Percentiles rank a stretch among this genome's conserved stretches.
Conservation (phyloP, 495 filamentous ascomycete species). For the Neurospora sublineolata region DNA sequence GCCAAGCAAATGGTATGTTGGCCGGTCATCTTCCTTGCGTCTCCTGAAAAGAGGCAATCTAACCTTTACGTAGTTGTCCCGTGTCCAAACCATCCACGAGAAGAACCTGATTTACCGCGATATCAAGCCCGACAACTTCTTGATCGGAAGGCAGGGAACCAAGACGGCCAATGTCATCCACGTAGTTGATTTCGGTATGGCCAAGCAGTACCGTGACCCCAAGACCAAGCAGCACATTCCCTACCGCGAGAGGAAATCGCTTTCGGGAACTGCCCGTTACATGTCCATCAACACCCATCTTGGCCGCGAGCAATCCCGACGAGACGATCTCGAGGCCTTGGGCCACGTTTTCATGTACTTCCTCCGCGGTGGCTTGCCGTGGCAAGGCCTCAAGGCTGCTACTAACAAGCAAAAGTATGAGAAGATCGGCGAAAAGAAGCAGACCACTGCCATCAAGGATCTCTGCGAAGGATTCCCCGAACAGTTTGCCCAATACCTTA, state of each 20-base stretch:
- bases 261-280: constrained; percentile 94
- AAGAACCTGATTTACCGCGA: constrained; percentile 99
- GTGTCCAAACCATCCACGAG: constrained; percentile 98
- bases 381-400: constrained; percentile 97
- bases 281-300: constrained; percentile 99
- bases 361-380: constrained; percentile 85
- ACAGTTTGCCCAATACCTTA: constrained; percentile 95
- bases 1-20: constrained; percentile 92
- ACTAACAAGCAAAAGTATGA: constrained; percentile 99
- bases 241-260: constrained; percentile 92
- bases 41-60: constrained; percentile 1
- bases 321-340: constrained; percentile 91
- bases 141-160: constrained; percentile 85
- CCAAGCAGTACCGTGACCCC: constrained; percentile 96
- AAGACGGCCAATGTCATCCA: constrained; percentile 97
- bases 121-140: constrained; percentile 99
- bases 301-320: constrained; percentile 87
- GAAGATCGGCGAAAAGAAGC: constrained; percentile 99
- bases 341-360: constrained; percentile 99
- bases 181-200: constrained; percentile 99
- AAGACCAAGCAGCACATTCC: constrained; percentile 99
- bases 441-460: constrained; percentile 92
- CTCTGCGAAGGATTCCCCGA: constrained; percentile 95
- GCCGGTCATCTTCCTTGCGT: background rate
- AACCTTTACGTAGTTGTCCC: constrained; percentile 50